Base-by-base conservation (phyloP, 2,329 filamentous ascomycete genomes). In the Trichoderma hamatum region DNA sequence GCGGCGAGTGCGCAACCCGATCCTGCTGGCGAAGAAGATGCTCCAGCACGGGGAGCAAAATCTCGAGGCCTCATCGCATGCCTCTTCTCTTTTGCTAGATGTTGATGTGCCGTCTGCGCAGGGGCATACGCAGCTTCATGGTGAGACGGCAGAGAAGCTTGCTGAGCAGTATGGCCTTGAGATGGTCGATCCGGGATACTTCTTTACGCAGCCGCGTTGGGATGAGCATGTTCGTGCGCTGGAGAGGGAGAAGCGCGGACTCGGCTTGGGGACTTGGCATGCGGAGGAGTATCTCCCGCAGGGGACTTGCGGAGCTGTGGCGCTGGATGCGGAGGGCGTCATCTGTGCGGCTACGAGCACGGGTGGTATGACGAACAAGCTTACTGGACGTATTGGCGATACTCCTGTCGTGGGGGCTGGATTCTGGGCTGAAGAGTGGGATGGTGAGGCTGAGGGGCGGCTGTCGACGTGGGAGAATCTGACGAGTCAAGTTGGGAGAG, bases 381-480 rank as follows among this genome's bases (percentile, higher is more conserved):
- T 95, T 67, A 92, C 92, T 0, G 94, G 93, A 0, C 84, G 94
- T 24, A 90, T 97, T 71, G 94, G 94, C 0, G 94, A 97, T 76
- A 97, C 94, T 13, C 93, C 94, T 0, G 91, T 90, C 0, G 82
- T 94, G 0, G 94, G 94, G 0, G 91, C 93, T 0, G 94, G 94
- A 0, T 97, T 94, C 78, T 97, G 93, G 93, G 93, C 94, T 0
- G 94, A 96, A 77, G 88, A 94, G 73, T 97, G 93, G 93, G 79
- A 80, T 9, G 86, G 90, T 68, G 21, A n/a, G 13, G 3, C 9
- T 24, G n/a, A 49, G 4, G 46, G 19, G 39, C 7, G 19, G 39
- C 7, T 7, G 32, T 63, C 71, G 28, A 24, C 52, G 11, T 74
- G 72, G 73, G 69, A 72, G 24, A 68, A 16, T 19, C 51, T 72